These are phyloP conservation scores for Hagleromyces aurorensis DNA, from an alignment of 805 yeast species.

Conservation along the genomic window DNA sequence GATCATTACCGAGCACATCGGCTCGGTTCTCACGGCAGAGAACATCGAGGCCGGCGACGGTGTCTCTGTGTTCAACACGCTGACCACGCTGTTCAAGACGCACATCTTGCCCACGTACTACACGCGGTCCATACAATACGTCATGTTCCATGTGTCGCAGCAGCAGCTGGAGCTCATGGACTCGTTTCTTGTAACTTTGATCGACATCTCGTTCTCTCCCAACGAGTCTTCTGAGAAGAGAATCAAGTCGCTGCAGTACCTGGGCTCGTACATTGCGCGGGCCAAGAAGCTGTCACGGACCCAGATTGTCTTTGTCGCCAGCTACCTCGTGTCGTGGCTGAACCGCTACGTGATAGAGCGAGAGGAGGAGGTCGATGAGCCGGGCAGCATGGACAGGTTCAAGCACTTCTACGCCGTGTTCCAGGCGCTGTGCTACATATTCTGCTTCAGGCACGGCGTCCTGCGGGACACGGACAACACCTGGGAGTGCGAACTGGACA, in stretches of 20 bases:
- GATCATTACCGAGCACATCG: conserved; percentile 45
- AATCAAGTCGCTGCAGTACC: conserved; percentile 84
- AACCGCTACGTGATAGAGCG: conserved; percentile 74
- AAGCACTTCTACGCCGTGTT: conserved; percentile 83
- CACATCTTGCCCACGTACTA: conserved; percentile 87
- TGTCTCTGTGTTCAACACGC: conserved; percentile 58
- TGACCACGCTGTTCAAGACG: conserved; percentile 68
- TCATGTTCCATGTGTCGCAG: conserved; percentile 75
- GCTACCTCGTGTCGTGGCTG: conserved; percentile 78
- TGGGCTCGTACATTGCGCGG: conserved; percentile 84
- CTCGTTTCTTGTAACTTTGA: conserved; percentile 69
- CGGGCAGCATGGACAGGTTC: conserved; percentile 81
- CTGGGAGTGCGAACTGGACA: conserved; percentile 80
- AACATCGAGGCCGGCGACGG: conserved; percentile 55
- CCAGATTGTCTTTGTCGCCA: conserved; percentile 76
- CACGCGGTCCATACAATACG: conserved; percentile 80
- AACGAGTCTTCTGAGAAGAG: conserved; percentile 64
- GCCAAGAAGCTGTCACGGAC: conserved; percentile 62
- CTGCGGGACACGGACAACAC: conserved; percentile 39
- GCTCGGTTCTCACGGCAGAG: conserved; percentile 41
- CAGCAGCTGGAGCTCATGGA: conserved; percentile 77
- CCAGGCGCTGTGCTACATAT: conserved; percentile 83
- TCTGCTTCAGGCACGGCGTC: conserved; percentile 73
- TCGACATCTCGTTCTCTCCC: conserved; percentile 73
- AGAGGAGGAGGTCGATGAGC: conserved; percentile 67